Percentiles rank a stretch among this genome's conserved stretches.
These are phyloP conservation scores for Zoysia pacifica DNA, from an alignment of 176 grass and related monocot genomes.

Conservation along the genomic window DNA sequence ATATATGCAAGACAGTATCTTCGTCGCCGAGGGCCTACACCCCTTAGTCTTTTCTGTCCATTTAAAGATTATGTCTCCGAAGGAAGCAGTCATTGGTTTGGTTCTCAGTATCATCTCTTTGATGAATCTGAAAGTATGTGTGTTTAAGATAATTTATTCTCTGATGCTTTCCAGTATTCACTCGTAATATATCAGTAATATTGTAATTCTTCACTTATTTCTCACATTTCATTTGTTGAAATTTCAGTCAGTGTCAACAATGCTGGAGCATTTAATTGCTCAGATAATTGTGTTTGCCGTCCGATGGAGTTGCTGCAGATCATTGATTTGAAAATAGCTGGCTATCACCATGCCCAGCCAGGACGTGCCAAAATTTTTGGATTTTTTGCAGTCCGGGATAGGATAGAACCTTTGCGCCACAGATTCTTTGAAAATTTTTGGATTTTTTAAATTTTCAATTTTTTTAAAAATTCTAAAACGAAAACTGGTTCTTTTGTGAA, in stretches of 20 bases:
- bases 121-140: slow-evolving; percentile 35
- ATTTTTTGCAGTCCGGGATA: slow-evolving; percentile 25
- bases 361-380: slow-evolving; percentile 35
- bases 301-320: slow-evolving; percentile 16
- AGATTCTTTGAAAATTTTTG: too few relatives aligned
- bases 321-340: slow-evolving; percentile 32
- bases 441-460: too few relatives aligned
- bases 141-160: slow-evolving; percentile 1
- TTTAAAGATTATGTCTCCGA: not conserved
- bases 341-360: slow-evolving; percentile 29
- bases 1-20: not conserved
- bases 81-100: not conserved
- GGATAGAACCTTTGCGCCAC: slow-evolving; percentile 26
- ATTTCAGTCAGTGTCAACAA: not conserved
- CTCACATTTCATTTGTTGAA: slow-evolving; percentile 4
- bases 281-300: not conserved
- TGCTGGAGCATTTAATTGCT: slow-evolving; percentile 18
- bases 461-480: too few relatives aligned
- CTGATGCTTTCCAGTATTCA: not conserved
- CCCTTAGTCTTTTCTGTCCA: slow-evolving; percentile 24
- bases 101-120: not conserved
- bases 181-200: slow-evolving; percentile 2
- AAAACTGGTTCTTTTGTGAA: too few relatives aligned
- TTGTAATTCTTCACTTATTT: not conserved
- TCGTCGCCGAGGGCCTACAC: slow-evolving; percentile 9